These are phyloP conservation scores for Solanum peruvianum DNA, from an alignment of 257 asterid genomes.

Conservation along the genomic window DNA sequence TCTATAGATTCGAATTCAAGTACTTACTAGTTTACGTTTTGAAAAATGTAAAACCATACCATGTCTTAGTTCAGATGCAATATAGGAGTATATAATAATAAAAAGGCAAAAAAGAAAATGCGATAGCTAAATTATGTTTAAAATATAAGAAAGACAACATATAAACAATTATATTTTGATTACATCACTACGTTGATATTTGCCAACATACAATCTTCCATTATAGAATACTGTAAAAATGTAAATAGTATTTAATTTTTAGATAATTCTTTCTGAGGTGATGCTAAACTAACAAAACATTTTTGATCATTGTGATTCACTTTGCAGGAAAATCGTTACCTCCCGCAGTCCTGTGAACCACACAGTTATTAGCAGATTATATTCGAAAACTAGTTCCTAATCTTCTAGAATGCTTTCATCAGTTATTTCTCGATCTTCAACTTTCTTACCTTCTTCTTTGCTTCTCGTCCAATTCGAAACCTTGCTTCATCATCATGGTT, in stretches of 20 bases:
- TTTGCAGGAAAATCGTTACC: background rate
- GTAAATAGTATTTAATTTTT: background rate
- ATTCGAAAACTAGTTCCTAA: background rate
- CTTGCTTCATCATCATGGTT: constrained; percentile 4
- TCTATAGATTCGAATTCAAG: background rate
- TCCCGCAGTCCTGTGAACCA: background rate
- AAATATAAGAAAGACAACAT: background rate
- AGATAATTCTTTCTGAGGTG: background rate
- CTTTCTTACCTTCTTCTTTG: constrained; percentile 17
- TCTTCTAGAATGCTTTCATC: constrained; percentile 29
- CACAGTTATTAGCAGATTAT: background rate
- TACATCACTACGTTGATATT: background rate
- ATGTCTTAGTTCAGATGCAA: background rate
- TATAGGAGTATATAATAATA: background rate
- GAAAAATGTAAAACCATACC: background rate
- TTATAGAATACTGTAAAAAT: background rate
- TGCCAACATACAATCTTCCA: background rate
- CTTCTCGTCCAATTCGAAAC: constrained; percentile 18
- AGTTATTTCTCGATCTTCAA: constrained; percentile 12
- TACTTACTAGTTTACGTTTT: background rate
- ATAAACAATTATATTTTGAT: background rate
- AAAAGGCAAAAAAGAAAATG: background rate
- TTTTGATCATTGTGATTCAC: background rate
- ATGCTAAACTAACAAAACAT: background rate
- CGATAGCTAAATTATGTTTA: background rate